Conservation (phyloP, 2,329 filamentous ascomycete genomes). For the Coniella vitis region DNA sequence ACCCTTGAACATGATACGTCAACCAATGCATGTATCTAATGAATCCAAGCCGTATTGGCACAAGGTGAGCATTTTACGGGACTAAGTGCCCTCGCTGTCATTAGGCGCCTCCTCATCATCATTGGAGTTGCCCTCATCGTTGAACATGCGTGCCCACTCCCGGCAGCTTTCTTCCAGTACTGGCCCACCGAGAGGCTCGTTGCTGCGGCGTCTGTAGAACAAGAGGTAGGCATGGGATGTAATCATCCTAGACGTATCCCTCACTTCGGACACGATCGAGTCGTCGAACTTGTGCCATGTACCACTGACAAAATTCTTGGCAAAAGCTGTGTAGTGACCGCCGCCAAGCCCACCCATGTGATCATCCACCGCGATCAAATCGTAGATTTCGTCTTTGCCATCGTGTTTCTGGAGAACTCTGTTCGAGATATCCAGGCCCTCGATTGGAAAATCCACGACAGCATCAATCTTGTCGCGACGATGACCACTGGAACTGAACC, state of each 20-base stretch:
- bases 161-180: slow-evolving; percentile 63
- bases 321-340: slow-evolving; percentile 92
- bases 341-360: slow-evolving; percentile 91
- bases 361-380: slow-evolving; percentile 92
- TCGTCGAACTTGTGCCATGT: slow-evolving; percentile 98
- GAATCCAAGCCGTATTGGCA: slow-evolving; percentile 3
- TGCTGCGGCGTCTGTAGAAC: slow-evolving; percentile 86
- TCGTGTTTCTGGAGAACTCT: slow-evolving; percentile 75
- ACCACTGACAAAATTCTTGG: slow-evolving; percentile 82
- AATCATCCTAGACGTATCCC: slow-evolving; percentile 56
- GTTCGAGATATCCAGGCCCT: slow-evolving; percentile 73
- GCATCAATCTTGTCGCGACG: slow-evolving; percentile 89
- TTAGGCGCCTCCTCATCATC: slow-evolving; percentile 13
- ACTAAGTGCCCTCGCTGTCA: slow-evolving; percentile 12
- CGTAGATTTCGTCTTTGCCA: slow-evolving; percentile 78
- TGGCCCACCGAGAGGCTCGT: slow-evolving; percentile 69
- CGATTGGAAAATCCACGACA: slow-evolving; percentile 83
- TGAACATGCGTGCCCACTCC: not conserved
- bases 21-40: too few species aligned
- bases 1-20: too few species aligned
- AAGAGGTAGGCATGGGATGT: slow-evolving; percentile 80
- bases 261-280: slow-evolving; percentile 59
- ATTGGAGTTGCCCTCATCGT: slow-evolving; percentile 3
- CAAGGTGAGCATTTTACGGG: slow-evolving; percentile 8
- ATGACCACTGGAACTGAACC: slow-evolving; percentile 78